phyloP scores from a whole-genome alignment of 176 grass and related monocot genomes.

The Cocos nucifera region DNA sequence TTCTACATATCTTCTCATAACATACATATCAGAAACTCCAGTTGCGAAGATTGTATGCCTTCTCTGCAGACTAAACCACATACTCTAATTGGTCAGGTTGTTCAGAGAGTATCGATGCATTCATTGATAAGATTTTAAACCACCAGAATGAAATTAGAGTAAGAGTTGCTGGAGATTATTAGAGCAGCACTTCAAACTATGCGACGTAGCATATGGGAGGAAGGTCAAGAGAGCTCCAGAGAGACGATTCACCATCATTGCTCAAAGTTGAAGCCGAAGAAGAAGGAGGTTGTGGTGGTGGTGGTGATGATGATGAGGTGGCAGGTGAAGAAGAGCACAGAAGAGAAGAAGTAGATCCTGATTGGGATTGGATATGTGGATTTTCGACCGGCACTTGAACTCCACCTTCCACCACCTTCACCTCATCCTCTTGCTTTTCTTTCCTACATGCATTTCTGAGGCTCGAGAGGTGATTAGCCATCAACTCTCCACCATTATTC shows the following conservation, averaged over 20 bases:
- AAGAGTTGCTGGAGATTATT: no score
- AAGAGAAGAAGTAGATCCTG: not conserved
- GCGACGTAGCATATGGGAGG: slow-evolving; percentile 40
- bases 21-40: no score
- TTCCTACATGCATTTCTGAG: slow-evolving; percentile 49
- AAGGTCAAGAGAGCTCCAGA: slow-evolving; percentile 59
- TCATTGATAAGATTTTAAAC: no score
- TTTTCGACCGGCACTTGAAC: not conserved
- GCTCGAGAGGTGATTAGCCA: slow-evolving; percentile 39
- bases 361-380: no score
- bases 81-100: no score
- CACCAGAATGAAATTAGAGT: no score
- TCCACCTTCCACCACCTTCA: not conserved
- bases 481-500: not conserved
- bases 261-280: not conserved
- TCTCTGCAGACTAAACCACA: no score
- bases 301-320: not conserved
- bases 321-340: not conserved
- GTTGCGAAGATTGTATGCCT: no score
- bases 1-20: no score
- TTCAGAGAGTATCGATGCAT: no score
- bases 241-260: slow-evolving; percentile 25
- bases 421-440: not conserved
- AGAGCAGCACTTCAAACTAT: slow-evolving; percentile 1
- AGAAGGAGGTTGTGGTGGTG: not conserved